Evolutionary conservation across 2,329 filamentous ascomycete genomes (phyloP), one percentile per base, ranked within the genome.

Genomic region (Fusarium caatingaense): DNA sequence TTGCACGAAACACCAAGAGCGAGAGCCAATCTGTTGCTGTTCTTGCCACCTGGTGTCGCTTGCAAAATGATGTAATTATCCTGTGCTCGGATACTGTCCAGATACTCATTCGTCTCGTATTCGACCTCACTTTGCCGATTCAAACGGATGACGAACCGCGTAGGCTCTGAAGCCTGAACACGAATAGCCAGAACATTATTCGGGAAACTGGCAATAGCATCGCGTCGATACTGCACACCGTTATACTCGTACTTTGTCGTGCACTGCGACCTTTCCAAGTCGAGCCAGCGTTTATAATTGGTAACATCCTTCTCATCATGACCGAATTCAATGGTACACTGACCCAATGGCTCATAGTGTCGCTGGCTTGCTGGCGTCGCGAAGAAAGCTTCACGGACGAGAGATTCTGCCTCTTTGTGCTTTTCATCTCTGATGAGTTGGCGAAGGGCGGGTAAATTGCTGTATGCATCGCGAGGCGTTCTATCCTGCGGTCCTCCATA

Each of bases 401-500:
- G 65, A 5, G 60, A 13, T n/a, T 77, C 74, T 4, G 72, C 75
- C 5, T 76, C 68, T 0, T 60, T 54, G 27, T 76, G 68, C n/a
- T 64, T 67, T 20, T 71, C 71, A 18, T 71, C 59, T 44, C 71
- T 53, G 27, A 77, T 76, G 8, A 76, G 58, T 12, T 71, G 51
- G 3, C 74, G 68, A 6, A 77, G 28, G 2, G 51, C 54, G 18
- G 46, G 30, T 21, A 77, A 34, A n/a, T 69, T 68, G 11, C 56
- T 47, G 13, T 54, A 25, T 8, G 74, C 74, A 47, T 72, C 70
- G n/a, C 76, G 76, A 16, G 82, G 82, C 15, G 80, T 80, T 13
- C 84, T 82, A 48, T 83, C 75, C 60, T 83, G 82, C 10, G 78
- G 78, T 1, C 81, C 82, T 25, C 83, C 83, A 56, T 81, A 83